These are phyloP conservation scores for Hydrangea macrophylla DNA, from an alignment of 148 eudicot genomes.

Conservation along the genomic window DNA sequence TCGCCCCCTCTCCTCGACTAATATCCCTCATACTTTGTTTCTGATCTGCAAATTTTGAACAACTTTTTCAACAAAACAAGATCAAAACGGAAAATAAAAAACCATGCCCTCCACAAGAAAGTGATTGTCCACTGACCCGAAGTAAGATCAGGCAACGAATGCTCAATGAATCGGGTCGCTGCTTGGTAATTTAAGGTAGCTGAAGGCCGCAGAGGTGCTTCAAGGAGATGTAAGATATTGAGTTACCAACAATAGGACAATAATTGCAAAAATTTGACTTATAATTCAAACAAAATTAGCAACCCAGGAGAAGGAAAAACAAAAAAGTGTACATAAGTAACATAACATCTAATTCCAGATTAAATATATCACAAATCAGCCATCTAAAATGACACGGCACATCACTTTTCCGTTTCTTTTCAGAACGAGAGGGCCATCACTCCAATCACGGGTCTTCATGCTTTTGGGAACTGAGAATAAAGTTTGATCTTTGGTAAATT, in stretches of 20 bases:
- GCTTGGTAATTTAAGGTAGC: constrained; percentile 64
- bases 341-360: no score
- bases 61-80: constrained; percentile 4
- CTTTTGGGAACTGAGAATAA: no score
- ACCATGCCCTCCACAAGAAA: not conserved
- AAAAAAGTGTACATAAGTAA: no score
- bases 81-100: constrained; percentile 4
- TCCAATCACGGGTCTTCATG: no score
- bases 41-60: constrained; percentile 58
- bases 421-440: no score
- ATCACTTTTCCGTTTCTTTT: no score
- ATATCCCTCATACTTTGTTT: constrained; percentile 75
- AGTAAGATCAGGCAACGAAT: constrained; percentile 89
- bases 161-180: constrained; percentile 84
- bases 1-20: constrained; percentile 46
- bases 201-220: constrained; percentile 79
- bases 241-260: constrained; percentile 5
- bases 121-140: constrained; percentile 43
- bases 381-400: no score
- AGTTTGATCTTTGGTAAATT: no score
- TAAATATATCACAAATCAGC: no score
- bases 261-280: not conserved
- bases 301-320: not conserved
- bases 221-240: constrained; percentile 11
- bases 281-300: constrained; percentile 1